These are phyloP conservation scores for Penicillium sp. DNA, from an alignment of 2,329 filamentous ascomycete species.

Conservation along the genomic window DNA sequence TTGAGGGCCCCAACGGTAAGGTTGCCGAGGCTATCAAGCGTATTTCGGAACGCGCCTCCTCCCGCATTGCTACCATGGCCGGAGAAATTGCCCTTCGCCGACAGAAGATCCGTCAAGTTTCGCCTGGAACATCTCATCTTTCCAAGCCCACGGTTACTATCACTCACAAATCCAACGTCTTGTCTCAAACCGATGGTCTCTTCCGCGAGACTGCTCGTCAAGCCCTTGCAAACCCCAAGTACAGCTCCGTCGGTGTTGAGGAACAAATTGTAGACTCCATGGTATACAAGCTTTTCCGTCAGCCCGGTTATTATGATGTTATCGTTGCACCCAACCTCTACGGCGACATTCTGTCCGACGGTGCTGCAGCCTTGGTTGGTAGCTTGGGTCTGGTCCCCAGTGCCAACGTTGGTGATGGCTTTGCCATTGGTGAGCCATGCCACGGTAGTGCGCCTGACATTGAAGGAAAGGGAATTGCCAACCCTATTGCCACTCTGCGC, in stretches of 20 bases:
- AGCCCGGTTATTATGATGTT: constrained; percentile 92
- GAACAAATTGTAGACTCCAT: constrained; percentile 99
- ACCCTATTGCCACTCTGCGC: constrained; percentile 91
- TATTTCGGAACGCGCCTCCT: constrained; percentile 80
- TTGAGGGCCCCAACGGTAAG: constrained; percentile 66
- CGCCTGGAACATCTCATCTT: constrained; percentile 52
- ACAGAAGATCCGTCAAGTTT: constrained; percentile 68
- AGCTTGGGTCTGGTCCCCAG: constrained; percentile 87
- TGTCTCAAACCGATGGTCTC: constrained; percentile 92
- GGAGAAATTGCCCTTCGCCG: constrained; percentile 88
- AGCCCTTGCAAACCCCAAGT: constrained; percentile 65
- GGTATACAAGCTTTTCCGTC: constrained; percentile 99
- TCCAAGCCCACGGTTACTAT: constrained; percentile 77
- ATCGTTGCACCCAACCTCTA: constrained; percentile 98
- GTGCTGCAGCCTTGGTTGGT: constrained; percentile 88
- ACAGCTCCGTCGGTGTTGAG: constrained; percentile 66
- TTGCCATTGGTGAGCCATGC: constrained; percentile 97
- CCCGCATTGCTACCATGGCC: constrained; percentile 85
- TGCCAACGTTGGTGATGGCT: constrained; percentile 89
- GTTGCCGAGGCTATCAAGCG: constrained; percentile 97
- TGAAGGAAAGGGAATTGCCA: constrained; percentile 85
- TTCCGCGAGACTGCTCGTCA: constrained; percentile 78
- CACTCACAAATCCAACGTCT: constrained; percentile 97
- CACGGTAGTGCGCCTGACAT: constrained; percentile 96
- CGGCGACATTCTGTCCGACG: constrained; percentile 94